phyloP scores from a whole-genome alignment of 768 basidiomycete genomes.

The Suillus subaureus region DNA sequence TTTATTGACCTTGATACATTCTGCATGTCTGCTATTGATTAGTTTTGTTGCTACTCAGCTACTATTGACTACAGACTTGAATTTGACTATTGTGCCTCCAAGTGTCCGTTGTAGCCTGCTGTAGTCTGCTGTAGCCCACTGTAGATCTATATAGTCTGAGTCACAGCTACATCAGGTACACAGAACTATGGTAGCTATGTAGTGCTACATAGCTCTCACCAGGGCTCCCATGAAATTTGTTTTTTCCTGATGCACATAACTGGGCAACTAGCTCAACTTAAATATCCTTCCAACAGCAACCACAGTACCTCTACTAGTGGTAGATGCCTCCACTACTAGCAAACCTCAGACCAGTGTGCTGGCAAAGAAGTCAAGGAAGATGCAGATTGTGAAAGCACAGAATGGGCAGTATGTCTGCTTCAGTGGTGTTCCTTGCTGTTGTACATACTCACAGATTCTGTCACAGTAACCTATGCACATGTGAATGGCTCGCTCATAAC shows the following conservation, averaged over 20 bases:
- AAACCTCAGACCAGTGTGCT: not conserved
- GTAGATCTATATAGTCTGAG: too few relatives aligned
- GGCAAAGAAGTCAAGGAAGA: not conserved
- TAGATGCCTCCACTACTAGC: not conserved
- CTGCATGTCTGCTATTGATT: not conserved
- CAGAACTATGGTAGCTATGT: not conserved
- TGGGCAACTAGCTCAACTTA: not conserved
- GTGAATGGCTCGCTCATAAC: not conserved
- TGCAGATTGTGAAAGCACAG: not conserved
- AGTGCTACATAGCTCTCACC: not conserved
- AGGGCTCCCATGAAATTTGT: too few relatives aligned
- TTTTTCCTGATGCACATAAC: slow-evolving; percentile 7
- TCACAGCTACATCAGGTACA: too few relatives aligned
- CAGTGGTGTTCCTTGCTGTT: not conserved
- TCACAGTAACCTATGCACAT: not conserved
- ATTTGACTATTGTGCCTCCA: too few relatives aligned
- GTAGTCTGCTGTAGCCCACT: too few relatives aligned
- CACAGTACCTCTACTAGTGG: not conserved
- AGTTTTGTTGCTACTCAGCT: too few relatives aligned
- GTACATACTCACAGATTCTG: not conserved
- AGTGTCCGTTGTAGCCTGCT: too few relatives aligned
- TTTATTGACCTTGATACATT: too few relatives aligned
- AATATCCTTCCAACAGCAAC: not conserved
- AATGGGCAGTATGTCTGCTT: not conserved
- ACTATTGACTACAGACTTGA: too few relatives aligned